phyloP scores from a whole-genome alignment of 2,329 filamentous ascomycete genomes.

The Sclerotinia trifoliorum region DNA sequence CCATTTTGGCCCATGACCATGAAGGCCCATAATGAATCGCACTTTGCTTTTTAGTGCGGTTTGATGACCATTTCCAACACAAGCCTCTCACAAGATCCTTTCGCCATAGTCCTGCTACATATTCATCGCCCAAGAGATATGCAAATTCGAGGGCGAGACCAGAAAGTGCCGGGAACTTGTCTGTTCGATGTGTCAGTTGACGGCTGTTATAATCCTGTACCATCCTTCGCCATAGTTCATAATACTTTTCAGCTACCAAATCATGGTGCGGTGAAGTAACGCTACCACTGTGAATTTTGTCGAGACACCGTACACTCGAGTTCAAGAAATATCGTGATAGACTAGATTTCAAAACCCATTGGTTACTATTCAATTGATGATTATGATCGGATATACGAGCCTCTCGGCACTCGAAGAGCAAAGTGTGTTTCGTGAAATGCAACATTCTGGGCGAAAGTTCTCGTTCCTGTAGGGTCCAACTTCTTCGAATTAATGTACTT shows the following conservation, averaged over 20 bases:
- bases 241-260: background rate
- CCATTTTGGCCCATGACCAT: constrained; percentile 23
- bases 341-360: constrained; percentile 12
- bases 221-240: constrained; percentile 22
- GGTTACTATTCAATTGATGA: background rate
- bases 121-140: constrained; percentile 19
- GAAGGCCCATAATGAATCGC: constrained; percentile 13
- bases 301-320: constrained; percentile 15
- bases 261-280: constrained; percentile 2
- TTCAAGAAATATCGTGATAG: constrained; percentile 7
- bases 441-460: constrained; percentile 25
- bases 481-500: constrained; percentile 27
- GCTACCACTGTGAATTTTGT: constrained; percentile 12
- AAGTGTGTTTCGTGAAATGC: constrained; percentile 27
- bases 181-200: constrained; percentile 19
- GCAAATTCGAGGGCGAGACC: constrained; percentile 22
- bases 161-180: constrained; percentile 23
- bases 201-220: constrained; percentile 23
- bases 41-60: background rate
- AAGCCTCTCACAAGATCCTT: constrained; percentile 22
- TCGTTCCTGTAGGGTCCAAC: constrained; percentile 27
- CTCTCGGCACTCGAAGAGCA: constrained; percentile 22
- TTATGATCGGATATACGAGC: constrained; percentile 12
- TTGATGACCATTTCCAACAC: constrained; percentile 21
- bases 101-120: constrained; percentile 23